Conservation (phyloP, 371 early-diverging fungal genomes). For the Dipsacomyces acuminosporus region DNA sequence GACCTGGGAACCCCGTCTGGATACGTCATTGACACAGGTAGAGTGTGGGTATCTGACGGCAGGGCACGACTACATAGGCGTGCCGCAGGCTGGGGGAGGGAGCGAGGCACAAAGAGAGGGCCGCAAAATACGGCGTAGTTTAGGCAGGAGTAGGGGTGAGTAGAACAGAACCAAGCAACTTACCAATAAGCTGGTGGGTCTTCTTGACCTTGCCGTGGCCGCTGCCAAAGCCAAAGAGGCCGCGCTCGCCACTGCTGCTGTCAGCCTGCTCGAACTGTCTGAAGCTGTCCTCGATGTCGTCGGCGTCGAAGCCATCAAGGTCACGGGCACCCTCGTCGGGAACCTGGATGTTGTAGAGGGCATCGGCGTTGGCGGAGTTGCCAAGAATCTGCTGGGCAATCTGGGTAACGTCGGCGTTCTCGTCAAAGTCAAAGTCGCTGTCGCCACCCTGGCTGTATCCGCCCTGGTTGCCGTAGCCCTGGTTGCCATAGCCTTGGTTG, state of each 20-base stretch:
- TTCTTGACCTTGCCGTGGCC: slow-evolving; percentile 37
- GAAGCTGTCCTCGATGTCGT: slow-evolving; percentile 6
- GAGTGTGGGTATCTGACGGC: no score
- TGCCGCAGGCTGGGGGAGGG: no score
- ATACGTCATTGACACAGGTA: no score
- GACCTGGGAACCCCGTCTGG: no score
- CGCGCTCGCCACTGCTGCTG: slow-evolving; percentile 17
- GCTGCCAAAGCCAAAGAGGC: slow-evolving; percentile 28
- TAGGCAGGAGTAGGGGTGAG: no score
- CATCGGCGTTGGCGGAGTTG: background rate
- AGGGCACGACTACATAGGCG: no score
- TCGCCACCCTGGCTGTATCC: background rate
- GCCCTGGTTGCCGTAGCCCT: background rate
- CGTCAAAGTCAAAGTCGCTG: slow-evolving; percentile 6
- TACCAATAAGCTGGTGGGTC: slow-evolving; percentile 41
- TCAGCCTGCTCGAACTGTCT: slow-evolving; percentile 3
- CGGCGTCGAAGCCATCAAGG: slow-evolving; percentile 22
- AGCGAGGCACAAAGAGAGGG: no score
- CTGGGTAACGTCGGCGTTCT: slow-evolving; percentile 6
- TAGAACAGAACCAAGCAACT: slow-evolving; percentile 7
- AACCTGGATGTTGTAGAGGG: slow-evolving; percentile 2
- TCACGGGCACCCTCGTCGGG: slow-evolving; percentile 21
- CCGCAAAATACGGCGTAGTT: no score
- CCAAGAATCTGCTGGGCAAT: slow-evolving; percentile 8
- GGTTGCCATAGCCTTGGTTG: slow-evolving; percentile 2